Evolutionary conservation across 306 rosid species (phyloP).

Genomic region (Vigna unguiculata): DNA sequence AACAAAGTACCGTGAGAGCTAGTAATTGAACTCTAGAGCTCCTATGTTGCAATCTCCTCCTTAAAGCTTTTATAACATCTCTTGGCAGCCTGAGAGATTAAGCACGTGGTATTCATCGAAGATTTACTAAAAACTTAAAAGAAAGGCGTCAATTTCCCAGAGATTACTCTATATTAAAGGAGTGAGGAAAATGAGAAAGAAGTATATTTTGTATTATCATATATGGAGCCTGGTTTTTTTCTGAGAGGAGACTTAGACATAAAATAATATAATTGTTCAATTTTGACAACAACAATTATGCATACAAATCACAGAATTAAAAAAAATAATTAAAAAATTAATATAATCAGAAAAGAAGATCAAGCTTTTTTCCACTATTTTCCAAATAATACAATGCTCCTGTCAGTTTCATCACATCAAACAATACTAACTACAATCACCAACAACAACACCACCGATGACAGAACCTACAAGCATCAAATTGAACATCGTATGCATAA

Average conservation of each 20-base stretch:
- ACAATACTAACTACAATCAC: not conserved
- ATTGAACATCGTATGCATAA: conserved; percentile 31
- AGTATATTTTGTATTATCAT: conserved; percentile 28
- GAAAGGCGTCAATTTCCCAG: conserved; percentile 2
- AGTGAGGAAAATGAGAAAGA: not conserved
- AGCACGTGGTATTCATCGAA: conserved; percentile 31
- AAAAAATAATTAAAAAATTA: not conserved
- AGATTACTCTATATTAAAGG: conserved; percentile 11
- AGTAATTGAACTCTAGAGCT: conserved; percentile 87
- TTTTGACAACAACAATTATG: conserved; percentile 4
- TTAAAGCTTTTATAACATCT: conserved; percentile 94
- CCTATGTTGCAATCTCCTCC: conserved; percentile 91
- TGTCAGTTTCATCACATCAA: conserved; percentile 13
- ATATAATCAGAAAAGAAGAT: not conserved
- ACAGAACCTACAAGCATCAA: conserved; percentile 32
- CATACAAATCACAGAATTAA: not conserved
- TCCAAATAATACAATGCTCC: conserved; percentile 9
- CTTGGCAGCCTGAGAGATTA: conserved; percentile 82
- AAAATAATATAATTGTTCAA: not conserved
- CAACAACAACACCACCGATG: not conserved
- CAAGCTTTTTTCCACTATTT: conserved; percentile 1
- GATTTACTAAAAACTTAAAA: conserved; percentile 7
- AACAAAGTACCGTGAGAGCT: conserved; percentile 75
- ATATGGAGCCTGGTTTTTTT: conserved; percentile 20
- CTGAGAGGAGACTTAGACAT: not conserved